Evolutionary conservation across 495 filamentous ascomycete genomes (phyloP), one percentile per base, ranked within the genome.

Genomic region (Annulohypoxylon nitens): DNA sequence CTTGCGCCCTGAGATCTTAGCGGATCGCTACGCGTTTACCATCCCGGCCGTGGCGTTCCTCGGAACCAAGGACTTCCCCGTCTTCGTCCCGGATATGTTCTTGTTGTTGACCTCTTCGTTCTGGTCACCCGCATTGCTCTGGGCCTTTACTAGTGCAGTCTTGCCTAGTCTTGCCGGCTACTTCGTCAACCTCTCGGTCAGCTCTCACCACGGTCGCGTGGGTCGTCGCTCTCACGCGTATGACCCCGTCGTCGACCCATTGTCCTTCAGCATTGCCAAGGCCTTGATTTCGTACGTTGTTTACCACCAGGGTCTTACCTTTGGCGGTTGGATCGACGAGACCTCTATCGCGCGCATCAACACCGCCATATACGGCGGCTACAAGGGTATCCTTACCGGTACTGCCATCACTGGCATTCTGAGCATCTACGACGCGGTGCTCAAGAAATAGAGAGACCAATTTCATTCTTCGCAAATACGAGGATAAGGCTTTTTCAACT

Each of bases 221-320:
- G 73, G 75, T 50, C 74, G 77, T 58, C 78, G 83, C 58, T 57
- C 76, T 11, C 66, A 55, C 43, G 66, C 58, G 26, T 72, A 78
- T 3, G 83, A 87, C 47, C 86, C 90, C 33, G 86, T 81, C 10
- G 89, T 94, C 67, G 96, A 99, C 78, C 95, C 95, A 20, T 81
- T 98, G 68, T 91, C 90, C 63, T 99, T 95, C 80, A 96, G 94
- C 81, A 89, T 97, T 60, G 89, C 88, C 74, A 97, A 97, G 85
- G 94, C 90, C 0, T 69, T 97, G 65, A 76, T 93, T 47, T 89
- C 92, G 8, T 97, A 92, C 78, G 82, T 93, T 4, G 90, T 97
- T 8, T 97, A 95, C 74, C 88, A 86, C 20, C 87, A 90, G 66
- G 86, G 86, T n/a, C 88, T 90, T 67, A 88, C 85, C 18, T 91